Evolutionary conservation across 805 yeast genomes (phyloP).

Genomic region (Kurtzmaniella cleridarum): DNA sequence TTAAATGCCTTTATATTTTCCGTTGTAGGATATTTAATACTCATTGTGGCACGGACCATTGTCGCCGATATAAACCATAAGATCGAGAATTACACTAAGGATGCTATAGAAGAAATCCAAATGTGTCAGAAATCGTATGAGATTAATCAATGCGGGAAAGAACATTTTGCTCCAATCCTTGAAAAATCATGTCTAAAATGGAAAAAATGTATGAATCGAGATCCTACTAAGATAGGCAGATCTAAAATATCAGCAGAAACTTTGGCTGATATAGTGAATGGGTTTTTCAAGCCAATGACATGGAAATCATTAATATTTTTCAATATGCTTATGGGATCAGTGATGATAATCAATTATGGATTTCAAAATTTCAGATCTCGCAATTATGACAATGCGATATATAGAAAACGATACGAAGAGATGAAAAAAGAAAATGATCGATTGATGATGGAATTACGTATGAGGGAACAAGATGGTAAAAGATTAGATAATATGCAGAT

Average conservation of each 20-base stretch:
- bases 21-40: constrained; percentile 46
- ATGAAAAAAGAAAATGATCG: too few species aligned
- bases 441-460: too few species aligned
- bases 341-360: constrained; percentile 46
- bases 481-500: too few species aligned
- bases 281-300: constrained; percentile 66
- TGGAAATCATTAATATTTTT: constrained; percentile 60
- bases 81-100: constrained; percentile 56
- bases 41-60: constrained; percentile 50
- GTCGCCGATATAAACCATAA: constrained; percentile 66
- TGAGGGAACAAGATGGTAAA: too few species aligned
- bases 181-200: constrained; percentile 66
- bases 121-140: constrained; percentile 65
- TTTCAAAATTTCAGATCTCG: constrained; percentile 31
- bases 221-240: constrained; percentile 62
- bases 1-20: constrained; percentile 52
- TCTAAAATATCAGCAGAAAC: constrained; percentile 77
- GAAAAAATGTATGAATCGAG: constrained; percentile 79
- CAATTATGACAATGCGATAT: too few species aligned
- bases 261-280: constrained; percentile 74
- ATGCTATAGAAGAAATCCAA: constrained; percentile 58
- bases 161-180: constrained; percentile 65
- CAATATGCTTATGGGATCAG: constrained; percentile 44
- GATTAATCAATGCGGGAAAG: constrained; percentile 66
- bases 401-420: too few species aligned